Conservation (phyloP, 345 rosid species). For the Xanthoceras sorbifolium region DNA sequence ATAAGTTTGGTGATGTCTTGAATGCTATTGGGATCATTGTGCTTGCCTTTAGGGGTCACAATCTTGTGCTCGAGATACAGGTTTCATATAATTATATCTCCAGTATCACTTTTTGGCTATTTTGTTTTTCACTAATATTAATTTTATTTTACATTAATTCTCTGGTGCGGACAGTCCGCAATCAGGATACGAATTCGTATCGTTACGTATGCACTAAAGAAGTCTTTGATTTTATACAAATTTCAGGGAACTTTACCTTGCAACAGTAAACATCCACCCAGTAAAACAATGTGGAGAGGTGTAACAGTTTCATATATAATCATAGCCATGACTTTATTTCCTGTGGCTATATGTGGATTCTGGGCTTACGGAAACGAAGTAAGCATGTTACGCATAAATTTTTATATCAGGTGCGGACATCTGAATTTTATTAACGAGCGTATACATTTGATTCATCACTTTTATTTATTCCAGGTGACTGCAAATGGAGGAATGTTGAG, state of each 20-base stretch:
- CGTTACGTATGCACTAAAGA: no score
- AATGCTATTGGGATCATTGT: conserved; percentile 49
- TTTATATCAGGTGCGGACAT: no score
- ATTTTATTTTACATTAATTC: no score
- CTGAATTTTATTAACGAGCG: neutral
- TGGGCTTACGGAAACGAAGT: conserved; percentile 64
- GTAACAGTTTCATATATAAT: conserved; percentile 39
- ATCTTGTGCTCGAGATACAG: conserved; percentile 70
- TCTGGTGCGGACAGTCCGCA: no score
- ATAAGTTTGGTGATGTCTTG: conserved; percentile 18
- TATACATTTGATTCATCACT: neutral
- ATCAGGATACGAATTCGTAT: no score
- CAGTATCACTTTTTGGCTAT: neutral
- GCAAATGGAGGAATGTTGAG: conserved; percentile 34
- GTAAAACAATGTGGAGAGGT: conserved; percentile 53
- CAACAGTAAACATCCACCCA: conserved; percentile 23
- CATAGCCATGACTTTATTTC: conserved; percentile 35
- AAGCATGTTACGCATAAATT: neutral
- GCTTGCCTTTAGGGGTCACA: conserved; percentile 59
- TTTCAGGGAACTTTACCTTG: conserved; percentile 60
- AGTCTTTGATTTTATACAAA: neutral
- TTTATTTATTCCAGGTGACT: conserved; percentile 25
- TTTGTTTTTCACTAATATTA: no score
- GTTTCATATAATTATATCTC: conserved; percentile 15
- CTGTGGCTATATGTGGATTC: conserved; percentile 47